phyloP scores from a whole-genome alignment of 2,329 filamentous ascomycete species.

The Beauveria bassiana region DNA sequence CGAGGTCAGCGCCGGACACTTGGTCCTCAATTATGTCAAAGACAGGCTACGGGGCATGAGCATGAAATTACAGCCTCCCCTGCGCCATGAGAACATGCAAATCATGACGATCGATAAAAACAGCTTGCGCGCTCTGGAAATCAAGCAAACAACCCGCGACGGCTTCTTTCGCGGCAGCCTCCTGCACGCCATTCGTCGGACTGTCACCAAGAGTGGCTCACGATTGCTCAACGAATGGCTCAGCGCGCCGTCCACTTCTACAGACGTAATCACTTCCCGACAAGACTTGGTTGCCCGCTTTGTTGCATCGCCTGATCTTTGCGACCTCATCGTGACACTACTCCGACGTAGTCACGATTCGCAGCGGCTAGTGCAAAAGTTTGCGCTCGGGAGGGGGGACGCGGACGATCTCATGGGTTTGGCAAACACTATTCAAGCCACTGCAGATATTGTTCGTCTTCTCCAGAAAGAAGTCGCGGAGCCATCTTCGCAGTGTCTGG shows the following conservation, averaged over 20 bases:
- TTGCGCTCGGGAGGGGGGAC: slow-evolving; percentile 85
- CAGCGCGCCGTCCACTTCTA: slow-evolving; percentile 83
- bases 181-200: slow-evolving; percentile 80
- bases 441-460: slow-evolving; percentile 53
- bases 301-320: slow-evolving; percentile 55
- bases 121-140: slow-evolving; percentile 81
- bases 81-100: slow-evolving; percentile 64
- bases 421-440: slow-evolving; percentile 71
- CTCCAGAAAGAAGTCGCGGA: slow-evolving; percentile 23
- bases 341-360: slow-evolving; percentile 76
- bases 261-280: slow-evolving; percentile 68
- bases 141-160: slow-evolving; percentile 78
- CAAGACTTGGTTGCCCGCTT: slow-evolving; percentile 77
- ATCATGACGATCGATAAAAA: slow-evolving; percentile 90
- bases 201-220: slow-evolving; percentile 85
- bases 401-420: slow-evolving; percentile 82
- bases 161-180: slow-evolving; percentile 73
- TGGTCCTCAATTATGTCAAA: slow-evolving; percentile 78
- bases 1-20: slow-evolving; percentile 70
- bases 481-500: slow-evolving; percentile 28
- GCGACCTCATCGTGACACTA: slow-evolving; percentile 60
- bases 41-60: slow-evolving; percentile 68
- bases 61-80: slow-evolving; percentile 77
- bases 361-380: slow-evolving; percentile 85
- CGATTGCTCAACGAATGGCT: slow-evolving; percentile 78